phyloP scores from a whole-genome alignment of 169 alveolate species.

The Plasmodium yoelii region DNA sequence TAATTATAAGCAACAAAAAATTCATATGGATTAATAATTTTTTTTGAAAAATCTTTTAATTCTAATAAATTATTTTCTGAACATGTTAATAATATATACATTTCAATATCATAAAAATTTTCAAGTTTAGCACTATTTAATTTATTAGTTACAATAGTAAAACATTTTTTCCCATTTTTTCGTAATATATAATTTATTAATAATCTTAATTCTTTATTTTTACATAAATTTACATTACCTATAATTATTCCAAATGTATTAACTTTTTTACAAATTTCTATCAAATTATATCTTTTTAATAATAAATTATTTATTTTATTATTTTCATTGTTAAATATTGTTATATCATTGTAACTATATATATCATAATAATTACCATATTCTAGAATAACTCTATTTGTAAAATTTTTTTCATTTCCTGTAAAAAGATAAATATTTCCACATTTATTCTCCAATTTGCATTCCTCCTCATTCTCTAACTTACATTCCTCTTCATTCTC shows the following conservation, averaged over 20 bases:
- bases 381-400: slow-evolving; percentile 33
- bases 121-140: slow-evolving; percentile 82
- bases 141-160: slow-evolving; percentile 78
- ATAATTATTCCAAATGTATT: slow-evolving; percentile 79
- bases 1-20: slow-evolving; percentile 80
- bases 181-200: slow-evolving; percentile 63
- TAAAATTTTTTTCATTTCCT: slow-evolving; percentile 7
- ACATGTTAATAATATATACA: slow-evolving; percentile 80
- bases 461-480: too few relatives aligned
- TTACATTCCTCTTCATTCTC: background rate
- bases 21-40: slow-evolving; percentile 81
- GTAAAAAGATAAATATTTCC: slow-evolving; percentile 29
- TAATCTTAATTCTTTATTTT: slow-evolving; percentile 55
- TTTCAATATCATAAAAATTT: slow-evolving; percentile 81
- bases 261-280: slow-evolving; percentile 78
- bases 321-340: background rate
- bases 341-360: slow-evolving; percentile 6
- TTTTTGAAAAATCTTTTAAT: slow-evolving; percentile 58
- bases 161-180: slow-evolving; percentile 66
- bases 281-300: slow-evolving; percentile 73
- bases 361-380: slow-evolving; percentile 8
- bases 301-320: slow-evolving; percentile 28
- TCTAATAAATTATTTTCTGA: slow-evolving; percentile 77
- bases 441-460: too few relatives aligned
- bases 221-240: slow-evolving; percentile 64